A percentile compares a stretch with the other conserved stretches of the same genome.
phyloP scores from a whole-genome alignment of 306 rosid genomes.

The Citrullus mucosospermus region DNA sequence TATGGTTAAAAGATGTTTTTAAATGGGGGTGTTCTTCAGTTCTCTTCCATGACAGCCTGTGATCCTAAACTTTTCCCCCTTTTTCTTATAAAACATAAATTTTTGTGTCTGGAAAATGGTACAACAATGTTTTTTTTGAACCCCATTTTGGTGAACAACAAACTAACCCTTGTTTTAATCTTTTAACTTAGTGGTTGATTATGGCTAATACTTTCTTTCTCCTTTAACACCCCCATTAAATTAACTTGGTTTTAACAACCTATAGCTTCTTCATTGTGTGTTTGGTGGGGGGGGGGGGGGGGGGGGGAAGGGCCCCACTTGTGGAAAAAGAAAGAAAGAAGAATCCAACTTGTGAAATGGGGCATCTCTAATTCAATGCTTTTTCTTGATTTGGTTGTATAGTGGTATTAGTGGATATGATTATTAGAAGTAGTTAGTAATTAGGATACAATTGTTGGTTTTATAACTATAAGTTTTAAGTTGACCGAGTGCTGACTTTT shows the following conservation, averaged over 20 bases:
- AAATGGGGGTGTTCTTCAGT: slow-evolving; percentile 13
- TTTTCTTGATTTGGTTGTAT: background rate
- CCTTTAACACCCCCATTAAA: background rate
- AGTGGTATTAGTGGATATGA: background rate
- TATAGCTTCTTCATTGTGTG: background rate
- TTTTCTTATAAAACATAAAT: background rate
- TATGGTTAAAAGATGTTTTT: background rate
- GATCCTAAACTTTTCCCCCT: background rate
- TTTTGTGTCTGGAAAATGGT: background rate
- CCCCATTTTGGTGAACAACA: background rate
- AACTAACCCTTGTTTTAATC: no score
- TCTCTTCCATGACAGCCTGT: slow-evolving; percentile 25
- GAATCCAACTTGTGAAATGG: background rate
- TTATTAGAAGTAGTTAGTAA: background rate
- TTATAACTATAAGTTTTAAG: background rate
- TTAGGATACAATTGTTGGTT: background rate
- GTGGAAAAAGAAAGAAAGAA: background rate
- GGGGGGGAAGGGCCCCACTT: background rate
- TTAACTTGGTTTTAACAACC: background rate
- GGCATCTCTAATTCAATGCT: background rate
- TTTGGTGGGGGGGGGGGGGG: background rate
- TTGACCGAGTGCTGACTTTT: background rate
- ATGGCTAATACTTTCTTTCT: background rate
- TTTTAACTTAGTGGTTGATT: background rate
- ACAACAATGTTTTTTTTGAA: background rate